Base-by-base conservation (phyloP, 2,329 filamentous ascomycete species). In the Xylariaceae sp. region DNA sequence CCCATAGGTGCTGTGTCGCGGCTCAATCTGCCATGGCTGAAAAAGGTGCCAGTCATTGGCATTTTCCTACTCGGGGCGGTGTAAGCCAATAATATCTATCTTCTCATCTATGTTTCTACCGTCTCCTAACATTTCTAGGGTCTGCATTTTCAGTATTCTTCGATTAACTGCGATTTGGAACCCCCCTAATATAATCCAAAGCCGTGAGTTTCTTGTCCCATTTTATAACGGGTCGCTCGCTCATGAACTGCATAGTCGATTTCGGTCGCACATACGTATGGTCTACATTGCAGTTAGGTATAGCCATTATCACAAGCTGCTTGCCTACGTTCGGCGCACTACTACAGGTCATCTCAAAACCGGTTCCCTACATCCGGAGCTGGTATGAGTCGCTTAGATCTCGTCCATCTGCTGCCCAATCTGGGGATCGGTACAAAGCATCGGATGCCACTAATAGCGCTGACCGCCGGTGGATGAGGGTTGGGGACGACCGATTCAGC, bases 291-390 rank as follows among this genome's bases (percentile, higher is more conserved):
- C 58, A 60, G 45, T 11, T 57, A 1, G 53, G 53, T 14, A 17
- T 60, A 1, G 58, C 58, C 3, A 60, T 57, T n/a, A 40, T 60
- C 33, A 53, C 48, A n/a, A 58, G 58, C 17, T 60, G 58, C 21
- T 31, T 60, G 7, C 58, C 54, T 16, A 60, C 53, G 2, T 53
- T 53, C 11, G 58, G 58, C 2, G 53, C 58, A 17, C 28, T 60
- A 11, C 24, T 58, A 1, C 3, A 17, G 2, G 17, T 34, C 41
- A 9, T 56, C 23, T 9, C 46, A 14, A 60, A 23, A 12, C 41
- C 41, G 8, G 24, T 56, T 12, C 29, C 39, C 9, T 47, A 46
- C 26, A n/a, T 60, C 3, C 11, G 46, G 14, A 48, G 36, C 28
- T 52, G 46, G 53, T 56, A 52, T 29, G 28, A 19, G 9, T 45